Base-by-base conservation (phyloP, 2,329 filamentous ascomycete species). In the Tolypocladium album region DNA sequence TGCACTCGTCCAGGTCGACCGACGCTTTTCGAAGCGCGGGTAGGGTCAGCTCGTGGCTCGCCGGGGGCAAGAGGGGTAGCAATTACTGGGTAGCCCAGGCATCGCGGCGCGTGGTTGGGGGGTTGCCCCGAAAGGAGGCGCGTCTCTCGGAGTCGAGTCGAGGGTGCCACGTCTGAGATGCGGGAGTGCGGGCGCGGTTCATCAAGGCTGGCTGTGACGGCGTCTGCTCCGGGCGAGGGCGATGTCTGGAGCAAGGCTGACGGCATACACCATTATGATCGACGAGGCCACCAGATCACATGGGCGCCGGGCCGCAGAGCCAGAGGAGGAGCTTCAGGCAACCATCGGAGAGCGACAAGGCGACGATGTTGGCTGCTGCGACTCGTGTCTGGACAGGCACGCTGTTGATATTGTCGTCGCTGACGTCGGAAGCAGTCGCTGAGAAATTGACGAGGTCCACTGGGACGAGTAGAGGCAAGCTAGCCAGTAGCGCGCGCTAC, bases 1-100 rank as follows among this genome's bases (percentile, higher is more conserved):
- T 97, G 78, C 94, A 99, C 83, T 97, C 92, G 79, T 99, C 94
- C 70, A 99, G 86, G 76, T 99, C 93, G 78, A 99, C 92, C 76
- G 91, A 96, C 68, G 90, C 92, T 96, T 69, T 53, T 60, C 53
- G 42, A 61, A 55, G 57, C 43, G 55, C 57, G 22, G 20, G 58
- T n/a, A 53, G 50, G 42, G 34, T 58, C 52, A 58, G 59, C 34
- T 34, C 36, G 31, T 9, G n/a, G 50, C 50, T 22, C 31, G 50
- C 17, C 13, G 31, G 31, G 31, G n/a, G 50, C 31, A n/a, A 11
- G 50, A 38, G 50, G 31, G 50, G 31, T 53, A 39, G 38, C 40
- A 56, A 38, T 7, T 31, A 61, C 59, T 40, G 13, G 59, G 59
- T 53, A 61, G 42, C 20, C 59, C 59, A 36, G 59, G 59, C 59